Percentiles rank a stretch among this genome's conserved stretches.
phyloP scores from a whole-genome alignment of 2,329 filamentous ascomycete genomes.

The Aurifilum marmelostoma region DNA sequence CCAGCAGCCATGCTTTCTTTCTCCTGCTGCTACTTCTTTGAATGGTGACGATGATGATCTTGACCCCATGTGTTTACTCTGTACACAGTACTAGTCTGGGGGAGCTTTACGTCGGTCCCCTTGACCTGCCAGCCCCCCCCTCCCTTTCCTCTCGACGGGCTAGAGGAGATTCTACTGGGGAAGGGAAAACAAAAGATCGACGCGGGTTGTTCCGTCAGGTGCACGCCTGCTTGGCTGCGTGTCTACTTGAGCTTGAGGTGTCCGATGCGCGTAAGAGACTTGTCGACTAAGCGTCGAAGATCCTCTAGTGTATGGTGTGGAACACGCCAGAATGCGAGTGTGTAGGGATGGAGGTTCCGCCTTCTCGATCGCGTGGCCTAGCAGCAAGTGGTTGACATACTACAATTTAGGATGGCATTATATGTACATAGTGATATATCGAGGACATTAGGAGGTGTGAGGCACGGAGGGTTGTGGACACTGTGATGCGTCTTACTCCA shows the following conservation, averaged over 20 bases:
- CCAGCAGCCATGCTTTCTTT: neutral
- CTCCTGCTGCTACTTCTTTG: too few species aligned
- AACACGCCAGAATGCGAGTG: neutral
- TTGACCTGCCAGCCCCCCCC: too few species aligned
- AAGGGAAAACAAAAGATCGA: neutral
- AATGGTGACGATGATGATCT: neutral
- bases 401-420: neutral
- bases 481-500: neutral
- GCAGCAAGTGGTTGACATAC: neutral
- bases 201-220: neutral
- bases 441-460: too few species aligned
- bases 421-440: too few species aligned
- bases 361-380: neutral
- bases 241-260: neutral
- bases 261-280: neutral
- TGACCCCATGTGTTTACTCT: neutral
- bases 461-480: neutral
- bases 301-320: neutral
- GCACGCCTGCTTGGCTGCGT: neutral
- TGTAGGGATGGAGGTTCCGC: conserved; percentile 1
- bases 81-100: too few species aligned
- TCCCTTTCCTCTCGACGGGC: too few species aligned
- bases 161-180: too few species aligned
- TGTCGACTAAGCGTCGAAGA: neutral
- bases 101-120: too few species aligned